A percentile compares a stretch with the other conserved stretches of the same genome.
Evolutionary conservation across 805 yeast genomes (phyloP).

Genomic region (Candida arabinofermentans): DNA sequence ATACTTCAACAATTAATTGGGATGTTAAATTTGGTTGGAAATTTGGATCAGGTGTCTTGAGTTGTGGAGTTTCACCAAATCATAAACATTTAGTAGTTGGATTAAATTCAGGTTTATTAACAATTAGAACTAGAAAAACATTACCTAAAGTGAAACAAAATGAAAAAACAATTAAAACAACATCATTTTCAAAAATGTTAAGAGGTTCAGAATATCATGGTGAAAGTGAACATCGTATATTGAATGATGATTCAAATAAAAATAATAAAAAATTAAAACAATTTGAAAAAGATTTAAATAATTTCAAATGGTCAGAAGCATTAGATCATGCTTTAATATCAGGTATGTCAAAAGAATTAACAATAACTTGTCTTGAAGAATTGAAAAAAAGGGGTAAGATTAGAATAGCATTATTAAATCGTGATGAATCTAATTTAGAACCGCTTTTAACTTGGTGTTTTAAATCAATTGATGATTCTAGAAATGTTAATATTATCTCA

Average conservation of each 20-base stretch:
- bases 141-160: constrained; percentile 53
- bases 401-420: constrained; percentile 68
- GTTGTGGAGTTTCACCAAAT: constrained; percentile 87
- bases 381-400: constrained; percentile 86
- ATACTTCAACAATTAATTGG: constrained; percentile 66
- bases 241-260: constrained; percentile 54
- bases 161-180: constrained; percentile 45
- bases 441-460: constrained; percentile 84
- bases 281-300: constrained; percentile 79
- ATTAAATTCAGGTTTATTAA: constrained; percentile 79
- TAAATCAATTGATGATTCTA: constrained; percentile 71
- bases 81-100: constrained; percentile 90
- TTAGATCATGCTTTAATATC: constrained; percentile 78
- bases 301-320: constrained; percentile 91
- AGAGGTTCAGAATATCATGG: constrained; percentile 91
- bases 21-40: constrained; percentile 96
- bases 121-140: constrained; percentile 83
- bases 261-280: constrained; percentile 61
- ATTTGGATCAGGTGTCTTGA: constrained; percentile 87
- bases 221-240: constrained; percentile 72
- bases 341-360: constrained; percentile 76
- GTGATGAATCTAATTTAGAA: constrained; percentile 78
- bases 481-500: constrained; percentile 59
- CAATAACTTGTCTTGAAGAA: constrained; percentile 81
- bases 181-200: constrained; percentile 75